A percentile compares a stretch with the other conserved stretches of the same genome.
Conservation (phyloP, 441 rosid species). For the Bruguiera hainesii region DNA sequence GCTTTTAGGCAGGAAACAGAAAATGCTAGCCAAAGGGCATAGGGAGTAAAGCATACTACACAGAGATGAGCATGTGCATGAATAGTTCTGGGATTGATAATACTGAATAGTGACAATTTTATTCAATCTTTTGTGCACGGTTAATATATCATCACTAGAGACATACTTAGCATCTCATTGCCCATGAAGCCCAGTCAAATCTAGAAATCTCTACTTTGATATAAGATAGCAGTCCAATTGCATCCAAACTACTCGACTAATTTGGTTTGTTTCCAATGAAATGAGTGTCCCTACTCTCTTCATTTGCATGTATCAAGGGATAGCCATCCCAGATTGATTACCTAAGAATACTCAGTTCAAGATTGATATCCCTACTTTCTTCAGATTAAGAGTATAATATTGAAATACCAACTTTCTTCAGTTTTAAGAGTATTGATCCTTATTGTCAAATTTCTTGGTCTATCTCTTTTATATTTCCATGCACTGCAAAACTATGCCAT, state of each 20-base stretch:
- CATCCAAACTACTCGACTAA: not conserved
- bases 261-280: not conserved
- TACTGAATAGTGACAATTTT: not conserved
- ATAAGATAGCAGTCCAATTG: not conserved
- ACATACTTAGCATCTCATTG: not conserved
- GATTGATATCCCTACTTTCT: too few species aligned
- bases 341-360: too few species aligned
- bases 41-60: not conserved
- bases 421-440: too few species aligned
- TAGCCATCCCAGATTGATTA: too few species aligned
- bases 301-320: too few species aligned
- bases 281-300: not conserved
- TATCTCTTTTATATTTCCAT: too few species aligned
- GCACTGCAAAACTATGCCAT: not conserved
- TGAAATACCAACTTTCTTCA: too few species aligned
- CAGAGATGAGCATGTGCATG: not conserved
- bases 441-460: too few species aligned
- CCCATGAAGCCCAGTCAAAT: too few species aligned
- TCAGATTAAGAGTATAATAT: too few species aligned
- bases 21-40: not conserved
- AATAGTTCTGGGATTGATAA: not conserved
- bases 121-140: not conserved
- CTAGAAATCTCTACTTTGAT: too few species aligned
- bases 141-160: not conserved
- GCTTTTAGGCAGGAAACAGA: slow-evolving; percentile 14